phyloP scores from a whole-genome alignment of 345 rosid species.

The Bretschneidera sinensis region DNA sequence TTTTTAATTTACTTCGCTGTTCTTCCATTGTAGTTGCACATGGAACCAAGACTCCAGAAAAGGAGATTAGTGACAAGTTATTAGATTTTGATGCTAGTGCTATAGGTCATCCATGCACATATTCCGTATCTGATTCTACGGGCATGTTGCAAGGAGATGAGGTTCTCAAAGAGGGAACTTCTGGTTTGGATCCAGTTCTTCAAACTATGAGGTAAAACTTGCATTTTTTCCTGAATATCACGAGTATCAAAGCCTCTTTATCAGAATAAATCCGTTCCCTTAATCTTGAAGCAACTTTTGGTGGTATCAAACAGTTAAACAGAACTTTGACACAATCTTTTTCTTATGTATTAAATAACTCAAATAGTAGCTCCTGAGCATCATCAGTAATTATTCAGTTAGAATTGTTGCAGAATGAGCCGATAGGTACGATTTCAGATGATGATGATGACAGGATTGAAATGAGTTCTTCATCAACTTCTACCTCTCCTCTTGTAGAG shows the following conservation, averaged over 20 bases:
- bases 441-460: slow-evolving; percentile 16
- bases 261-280: too few relatives aligned
- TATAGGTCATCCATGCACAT: too few relatives aligned
- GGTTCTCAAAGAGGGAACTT: slow-evolving; percentile 9
- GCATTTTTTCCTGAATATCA: slow-evolving; percentile 4
- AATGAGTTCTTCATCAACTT: too few relatives aligned
- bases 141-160: slow-evolving; percentile 11
- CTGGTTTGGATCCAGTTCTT: slow-evolving; percentile 20
- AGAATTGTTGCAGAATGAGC: slow-evolving; percentile 30
- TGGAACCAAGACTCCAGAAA: too few relatives aligned
- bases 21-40: too few relatives aligned
- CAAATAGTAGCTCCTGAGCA: background rate
- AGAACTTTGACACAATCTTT: slow-evolving; percentile 8
- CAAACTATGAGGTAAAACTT: slow-evolving; percentile 18
- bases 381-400: slow-evolving; percentile 14
- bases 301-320: too few relatives aligned
- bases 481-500: too few relatives aligned
- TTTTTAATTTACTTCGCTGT: too few relatives aligned
- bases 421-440: slow-evolving; percentile 16
- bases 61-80: too few relatives aligned
- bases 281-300: too few relatives aligned
- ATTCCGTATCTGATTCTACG: slow-evolving; percentile 9
- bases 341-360: background rate
- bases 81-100: too few relatives aligned
- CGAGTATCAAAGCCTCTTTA: background rate